Evolutionary conservation across 306 rosid species (phyloP).

Genomic region (Cyclanthera cordifolia): DNA sequence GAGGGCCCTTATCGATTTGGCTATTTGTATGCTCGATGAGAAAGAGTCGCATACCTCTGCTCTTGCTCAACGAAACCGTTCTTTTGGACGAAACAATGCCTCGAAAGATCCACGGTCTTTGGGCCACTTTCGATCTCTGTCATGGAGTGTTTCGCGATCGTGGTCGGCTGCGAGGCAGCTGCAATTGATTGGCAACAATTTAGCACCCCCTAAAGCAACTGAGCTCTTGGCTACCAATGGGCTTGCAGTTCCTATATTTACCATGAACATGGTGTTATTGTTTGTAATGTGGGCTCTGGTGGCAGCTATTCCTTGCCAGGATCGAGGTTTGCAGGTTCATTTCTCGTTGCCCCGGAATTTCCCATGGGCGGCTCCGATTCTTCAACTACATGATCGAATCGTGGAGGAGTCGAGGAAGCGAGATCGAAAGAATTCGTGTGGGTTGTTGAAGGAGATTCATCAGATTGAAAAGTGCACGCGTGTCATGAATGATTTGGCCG

Average conservation of each 20-base stretch:
- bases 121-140: conserved; percentile 64
- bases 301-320: conserved; percentile 97
- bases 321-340: conserved; percentile 65
- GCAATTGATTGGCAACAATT: conserved; percentile 59
- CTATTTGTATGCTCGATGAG: conserved; percentile 73
- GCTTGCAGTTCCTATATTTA: conserved; percentile 44
- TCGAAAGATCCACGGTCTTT: conserved; percentile 31
- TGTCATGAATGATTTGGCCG: conserved; percentile 49
- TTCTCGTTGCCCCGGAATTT: conserved; percentile 41
- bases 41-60: conserved; percentile 39
- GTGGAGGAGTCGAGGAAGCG: conserved; percentile 66
- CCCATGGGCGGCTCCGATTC: conserved; percentile 58
- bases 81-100: conserved; percentile 52
- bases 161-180: conserved; percentile 94
- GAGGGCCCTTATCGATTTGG: conserved; percentile 68
- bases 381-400: conserved; percentile 53
- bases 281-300: conserved; percentile 84
- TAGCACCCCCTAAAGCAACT: conserved; percentile 46
- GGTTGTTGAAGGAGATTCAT: conserved; percentile 69
- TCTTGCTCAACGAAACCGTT: conserved; percentile 55
- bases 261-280: conserved; percentile 45
- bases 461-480: conserved; percentile 64
- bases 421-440: conserved; percentile 62
- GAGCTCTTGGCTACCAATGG: conserved; percentile 51
- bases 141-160: conserved; percentile 83